Evolutionary conservation across 1,284 basidiomycete species (phyloP).

Genomic region (Austroboletus novae-zelandiae): DNA sequence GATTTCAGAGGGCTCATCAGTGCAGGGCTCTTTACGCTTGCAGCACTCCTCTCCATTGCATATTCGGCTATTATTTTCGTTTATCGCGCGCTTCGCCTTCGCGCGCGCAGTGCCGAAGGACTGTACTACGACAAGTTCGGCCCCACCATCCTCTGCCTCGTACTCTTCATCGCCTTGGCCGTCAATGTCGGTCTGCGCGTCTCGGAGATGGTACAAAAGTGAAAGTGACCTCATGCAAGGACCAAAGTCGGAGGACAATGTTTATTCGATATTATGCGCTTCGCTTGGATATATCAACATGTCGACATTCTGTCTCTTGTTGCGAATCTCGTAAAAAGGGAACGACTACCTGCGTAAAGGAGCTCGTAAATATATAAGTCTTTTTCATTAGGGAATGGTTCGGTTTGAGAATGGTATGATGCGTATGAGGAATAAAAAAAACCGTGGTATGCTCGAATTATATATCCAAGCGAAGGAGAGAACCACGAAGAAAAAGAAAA

Average conservation of each 20-base stretch:
- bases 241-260: background rate
- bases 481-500: background rate
- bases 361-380: slow-evolving; percentile 9
- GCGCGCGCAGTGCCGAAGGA: slow-evolving; percentile 73
- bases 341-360: background rate
- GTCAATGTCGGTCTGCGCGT: slow-evolving; percentile 72
- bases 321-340: background rate
- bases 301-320: background rate
- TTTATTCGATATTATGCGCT: slow-evolving; percentile 1
- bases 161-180: slow-evolving; percentile 69
- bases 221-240: background rate
- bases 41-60: slow-evolving; percentile 85
- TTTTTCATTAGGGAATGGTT: slow-evolving; percentile 26
- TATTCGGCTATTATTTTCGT: slow-evolving; percentile 89
- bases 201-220: slow-evolving; percentile 39
- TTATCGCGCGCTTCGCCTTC: slow-evolving; percentile 78
- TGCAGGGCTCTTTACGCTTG: slow-evolving; percentile 84
- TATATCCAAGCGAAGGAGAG: slow-evolving; percentile 16
- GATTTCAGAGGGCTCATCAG: slow-evolving; percentile 82
- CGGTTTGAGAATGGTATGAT: slow-evolving; percentile 18
- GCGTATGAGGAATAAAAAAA: slow-evolving; percentile 23
- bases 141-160: slow-evolving; percentile 72
- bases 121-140: slow-evolving; percentile 89
- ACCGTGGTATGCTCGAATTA: slow-evolving; percentile 10
- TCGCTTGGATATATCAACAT: background rate